Evolutionary conservation across 2,329 filamentous ascomycete genomes (phyloP), one percentile per base, ranked within the genome.

Genomic region (Aspergillus japonicus): DNA sequence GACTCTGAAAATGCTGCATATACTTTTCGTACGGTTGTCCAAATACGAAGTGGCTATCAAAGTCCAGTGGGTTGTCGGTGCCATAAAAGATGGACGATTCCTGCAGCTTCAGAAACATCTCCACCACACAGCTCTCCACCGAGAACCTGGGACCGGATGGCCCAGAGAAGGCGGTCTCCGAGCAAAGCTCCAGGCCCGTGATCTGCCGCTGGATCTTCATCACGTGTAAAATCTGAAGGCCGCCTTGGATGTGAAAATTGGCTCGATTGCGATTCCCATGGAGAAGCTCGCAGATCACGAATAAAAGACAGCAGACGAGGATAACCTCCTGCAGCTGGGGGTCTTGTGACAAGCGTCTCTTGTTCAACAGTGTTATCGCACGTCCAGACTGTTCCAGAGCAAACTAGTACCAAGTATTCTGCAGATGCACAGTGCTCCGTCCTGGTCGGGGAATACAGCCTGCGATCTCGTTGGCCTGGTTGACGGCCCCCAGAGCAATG

Each of bases 281-380:
- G 19, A 57, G 55, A 2, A 57, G 31, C 5, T 52, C 55, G 10
- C 48, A 42, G 19, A 51, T 47, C 2, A 47, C 12, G 11, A 57
- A 57, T 0, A 57, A 33, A 12, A 57, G 14, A 14, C 55, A 57
- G 33, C 55, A 51, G 4, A 51, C 55, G 1, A 57, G 48, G 23
- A 51, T 57, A 2, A 51, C 21, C 5, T 23, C 31, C 21, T 47
- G 55, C 14, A 57, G 33, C 10, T 29, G 21, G 8, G 55, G 49
- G 29, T 57, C 55, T n/a, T 52, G 29, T 16, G 49, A 57, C 33
- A 47, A 33, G 19, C 55, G 48, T 3, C 55, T 29, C 16, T 52
- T 42, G 23, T 33, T 57, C 33, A 57, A 19, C 23, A 57, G 21
- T 16, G 12, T n/a, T 29, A 51, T 5, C 4, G 48, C 35, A 5